Conservation (phyloP, 163 green algal species). For the Scenedesmus sp. region DNA sequence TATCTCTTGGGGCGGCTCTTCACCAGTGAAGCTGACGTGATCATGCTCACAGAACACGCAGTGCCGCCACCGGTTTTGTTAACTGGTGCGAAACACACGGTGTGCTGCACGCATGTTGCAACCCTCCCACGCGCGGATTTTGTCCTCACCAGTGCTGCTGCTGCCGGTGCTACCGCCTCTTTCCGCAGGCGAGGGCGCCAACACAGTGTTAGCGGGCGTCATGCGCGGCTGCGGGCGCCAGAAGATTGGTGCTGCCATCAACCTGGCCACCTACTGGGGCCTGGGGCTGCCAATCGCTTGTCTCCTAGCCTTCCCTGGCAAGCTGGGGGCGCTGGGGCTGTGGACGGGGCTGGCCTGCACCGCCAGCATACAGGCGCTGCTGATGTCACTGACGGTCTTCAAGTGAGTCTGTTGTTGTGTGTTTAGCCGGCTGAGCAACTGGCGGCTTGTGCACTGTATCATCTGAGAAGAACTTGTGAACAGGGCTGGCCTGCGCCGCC, state of each 20-base stretch:
- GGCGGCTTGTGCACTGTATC: too few species aligned
- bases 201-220: conserved; percentile 72
- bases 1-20: conserved; percentile 56
- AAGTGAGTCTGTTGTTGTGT: conserved; percentile 16
- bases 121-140: too few species aligned
- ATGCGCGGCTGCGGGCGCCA: conserved; percentile 73
- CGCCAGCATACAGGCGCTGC: conserved; percentile 63
- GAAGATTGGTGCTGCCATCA: conserved; percentile 71
- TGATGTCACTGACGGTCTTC: conserved; percentile 50
- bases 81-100: too few species aligned
- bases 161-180: not conserved
- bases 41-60: conserved; percentile 63
- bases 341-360: conserved; percentile 75
- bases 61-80: conserved; percentile 64
- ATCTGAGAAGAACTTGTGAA: conserved; percentile 55
- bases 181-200: conserved; percentile 68
- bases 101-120: too few species aligned
- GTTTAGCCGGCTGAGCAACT: too few species aligned
- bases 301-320: conserved; percentile 67
- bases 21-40: conserved; percentile 54
- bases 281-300: conserved; percentile 69
- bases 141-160: not conserved
- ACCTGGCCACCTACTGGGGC: conserved; percentile 73
- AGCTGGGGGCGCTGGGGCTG: conserved; percentile 69
- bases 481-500: conserved; percentile 67